Evolutionary conservation across 768 basidiomycete genomes (phyloP).

Genomic region (Zangia roseola): DNA sequence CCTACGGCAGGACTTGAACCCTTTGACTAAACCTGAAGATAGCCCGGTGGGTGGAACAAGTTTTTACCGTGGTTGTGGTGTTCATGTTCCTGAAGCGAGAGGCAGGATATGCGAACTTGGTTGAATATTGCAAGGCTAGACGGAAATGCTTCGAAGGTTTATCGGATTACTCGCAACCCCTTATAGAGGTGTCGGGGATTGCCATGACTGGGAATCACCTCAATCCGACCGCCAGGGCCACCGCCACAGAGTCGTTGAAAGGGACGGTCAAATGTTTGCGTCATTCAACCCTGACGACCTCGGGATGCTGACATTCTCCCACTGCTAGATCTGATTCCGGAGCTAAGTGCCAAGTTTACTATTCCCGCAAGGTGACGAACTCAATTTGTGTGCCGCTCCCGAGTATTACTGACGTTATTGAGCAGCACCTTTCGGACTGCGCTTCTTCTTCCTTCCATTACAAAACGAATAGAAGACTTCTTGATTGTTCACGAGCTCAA

Average conservation of each 20-base stretch:
- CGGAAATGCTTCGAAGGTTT: constrained; percentile 64
- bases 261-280: constrained; percentile 59
- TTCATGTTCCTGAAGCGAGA: constrained; percentile 49
- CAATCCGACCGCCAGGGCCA: constrained; percentile 49
- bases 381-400: constrained; percentile 19
- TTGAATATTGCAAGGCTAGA: constrained; percentile 65
- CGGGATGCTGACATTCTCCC: constrained; percentile 27
- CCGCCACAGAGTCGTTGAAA: constrained; percentile 36
- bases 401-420: constrained; percentile 23
- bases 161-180: constrained; percentile 61
- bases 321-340: constrained; percentile 91
- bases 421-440: constrained; percentile 65
- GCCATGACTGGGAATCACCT: constrained; percentile 55
- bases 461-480: constrained; percentile 67
- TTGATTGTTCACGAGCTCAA: constrained; percentile 80
- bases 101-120: constrained; percentile 52
- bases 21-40: constrained; percentile 66
- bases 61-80: not conserved
- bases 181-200: constrained; percentile 64
- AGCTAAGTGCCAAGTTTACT: constrained; percentile 69
- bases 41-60: constrained; percentile 49
- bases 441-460: constrained; percentile 72
- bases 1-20: constrained; percentile 66
- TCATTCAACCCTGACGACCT: constrained; percentile 14
- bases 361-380: constrained; percentile 65